phyloP scores from a whole-genome alignment of 1,284 basidiomycete genomes.

The Prillingera fragicola region DNA sequence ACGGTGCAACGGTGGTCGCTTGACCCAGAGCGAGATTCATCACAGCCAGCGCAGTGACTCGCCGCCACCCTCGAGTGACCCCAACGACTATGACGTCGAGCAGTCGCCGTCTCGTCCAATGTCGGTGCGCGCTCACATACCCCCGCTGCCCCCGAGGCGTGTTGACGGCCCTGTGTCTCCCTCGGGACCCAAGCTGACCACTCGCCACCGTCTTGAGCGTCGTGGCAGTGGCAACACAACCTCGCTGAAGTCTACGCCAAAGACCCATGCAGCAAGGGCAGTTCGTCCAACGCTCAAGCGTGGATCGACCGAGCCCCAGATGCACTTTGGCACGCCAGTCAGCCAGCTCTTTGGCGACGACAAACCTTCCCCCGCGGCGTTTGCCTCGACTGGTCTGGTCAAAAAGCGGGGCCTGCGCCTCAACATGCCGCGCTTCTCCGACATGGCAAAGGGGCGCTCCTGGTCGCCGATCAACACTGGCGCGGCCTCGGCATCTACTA shows the following conservation, averaged over 20 bases:
- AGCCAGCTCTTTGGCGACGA: slow-evolving; percentile 36
- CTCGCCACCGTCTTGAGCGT: no score
- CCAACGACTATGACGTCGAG: slow-evolving; percentile 6
- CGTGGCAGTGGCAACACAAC: no score
- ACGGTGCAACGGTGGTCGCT: slow-evolving; percentile 4
- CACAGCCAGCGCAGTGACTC: not conserved
- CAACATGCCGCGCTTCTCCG: slow-evolving; percentile 32
- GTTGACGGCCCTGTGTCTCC: no score
- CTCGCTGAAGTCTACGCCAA: no score
- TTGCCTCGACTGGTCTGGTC: slow-evolving; percentile 43
- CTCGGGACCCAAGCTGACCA: no score
- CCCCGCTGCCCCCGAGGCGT: not conserved
- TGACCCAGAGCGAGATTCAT: slow-evolving; percentile 4
- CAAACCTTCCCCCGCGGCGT: slow-evolving; percentile 45
- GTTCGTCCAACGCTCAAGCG: slow-evolving; percentile 26
- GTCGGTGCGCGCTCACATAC: not conserved
- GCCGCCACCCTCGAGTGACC: slow-evolving; percentile 2
- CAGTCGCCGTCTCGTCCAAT: not conserved
- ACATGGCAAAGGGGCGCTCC: slow-evolving; percentile 3
- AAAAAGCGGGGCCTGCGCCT: slow-evolving; percentile 41
- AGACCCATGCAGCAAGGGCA: no score
- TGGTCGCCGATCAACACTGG: slow-evolving; percentile 4
- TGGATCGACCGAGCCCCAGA: slow-evolving; percentile 31
- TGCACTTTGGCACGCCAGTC: slow-evolving; percentile 26
- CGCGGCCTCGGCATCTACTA: not conserved